These are phyloP conservation scores for Xerocomus minutiporus DNA, from an alignment of 1,284 basidiomycete genomes.

Conservation along the genomic window DNA sequence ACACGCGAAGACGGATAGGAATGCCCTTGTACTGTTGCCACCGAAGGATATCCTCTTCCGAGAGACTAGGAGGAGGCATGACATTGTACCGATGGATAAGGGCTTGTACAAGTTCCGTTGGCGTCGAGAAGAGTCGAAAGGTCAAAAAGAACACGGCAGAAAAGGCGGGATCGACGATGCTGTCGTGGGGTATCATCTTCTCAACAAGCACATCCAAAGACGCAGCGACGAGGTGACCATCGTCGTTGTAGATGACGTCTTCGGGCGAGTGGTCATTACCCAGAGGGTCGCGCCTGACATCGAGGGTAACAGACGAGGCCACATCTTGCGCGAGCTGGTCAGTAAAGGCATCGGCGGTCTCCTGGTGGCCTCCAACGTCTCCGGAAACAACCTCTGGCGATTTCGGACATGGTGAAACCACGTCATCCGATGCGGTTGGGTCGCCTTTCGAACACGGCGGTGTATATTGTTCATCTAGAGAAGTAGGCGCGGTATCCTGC, in stretches of 20 bases:
- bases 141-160: constrained; percentile 90
- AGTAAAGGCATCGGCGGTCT: constrained; percentile 38
- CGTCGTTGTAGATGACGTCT: constrained; percentile 87
- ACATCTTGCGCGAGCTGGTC: constrained; percentile 54
- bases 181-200: constrained; percentile 95
- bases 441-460: constrained; percentile 24
- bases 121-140: constrained; percentile 89
- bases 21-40: constrained; percentile 87
- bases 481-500: constrained; percentile 45
- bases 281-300: constrained; percentile 48
- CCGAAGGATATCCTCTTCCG: constrained; percentile 58
- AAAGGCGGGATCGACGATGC: constrained; percentile 81
- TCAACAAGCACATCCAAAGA: constrained; percentile 86
- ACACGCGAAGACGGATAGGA: constrained; percentile 85
- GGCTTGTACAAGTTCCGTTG: constrained; percentile 69
- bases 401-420: constrained; percentile 38
- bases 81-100: constrained; percentile 83
- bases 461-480: constrained; percentile 41
- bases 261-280: constrained; percentile 67
- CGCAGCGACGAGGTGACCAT: constrained; percentile 88
- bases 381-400: constrained; percentile 51
- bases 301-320: constrained; percentile 47
- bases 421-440: constrained; percentile 4
- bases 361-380: constrained; percentile 41
- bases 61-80: constrained; percentile 52